Conservation (phyloP, 2,329 filamentous ascomycete species). For the Penicillium sp. region DNA sequence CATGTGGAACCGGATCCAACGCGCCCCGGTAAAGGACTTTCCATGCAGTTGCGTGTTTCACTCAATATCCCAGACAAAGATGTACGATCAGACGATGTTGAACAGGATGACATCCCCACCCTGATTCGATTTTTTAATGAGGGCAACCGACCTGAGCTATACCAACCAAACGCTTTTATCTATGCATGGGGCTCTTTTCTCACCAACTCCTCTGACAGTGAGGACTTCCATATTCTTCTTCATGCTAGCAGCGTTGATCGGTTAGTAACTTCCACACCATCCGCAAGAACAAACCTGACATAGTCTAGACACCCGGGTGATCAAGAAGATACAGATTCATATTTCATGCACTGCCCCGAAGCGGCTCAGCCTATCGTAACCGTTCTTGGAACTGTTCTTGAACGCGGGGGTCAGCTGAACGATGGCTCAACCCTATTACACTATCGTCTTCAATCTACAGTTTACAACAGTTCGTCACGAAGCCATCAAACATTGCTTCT, state of each 20-base stretch:
- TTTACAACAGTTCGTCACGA: constrained; percentile 2
- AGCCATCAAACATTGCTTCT: constrained; percentile 4
- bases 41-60: not conserved
- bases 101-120: constrained; percentile 6
- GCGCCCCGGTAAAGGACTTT: not conserved
- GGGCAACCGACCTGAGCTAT: constrained; percentile 1
- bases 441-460: constrained; percentile 6
- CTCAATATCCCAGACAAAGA: not conserved
- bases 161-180: constrained; percentile 4
- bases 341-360: constrained; percentile 9
- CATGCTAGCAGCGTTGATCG: constrained; percentile 4
- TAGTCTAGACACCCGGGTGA: constrained; percentile 2
- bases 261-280: not conserved
- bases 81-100: not conserved
- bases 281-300: not conserved
- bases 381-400: constrained; percentile 1
- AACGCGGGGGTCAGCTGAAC: constrained; percentile 6
- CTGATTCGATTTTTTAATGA: constrained; percentile 10
- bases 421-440: constrained; percentile 5
- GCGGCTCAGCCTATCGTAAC: constrained; percentile 6
- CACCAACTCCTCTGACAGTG: constrained; percentile 1
- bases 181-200: constrained; percentile 5
- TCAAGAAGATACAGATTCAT: constrained; percentile 3
- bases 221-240: constrained; percentile 6
- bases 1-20: not conserved